Evolutionary conservation across 148 eudicot species (phyloP).

Genomic region (Camellia japonica): DNA sequence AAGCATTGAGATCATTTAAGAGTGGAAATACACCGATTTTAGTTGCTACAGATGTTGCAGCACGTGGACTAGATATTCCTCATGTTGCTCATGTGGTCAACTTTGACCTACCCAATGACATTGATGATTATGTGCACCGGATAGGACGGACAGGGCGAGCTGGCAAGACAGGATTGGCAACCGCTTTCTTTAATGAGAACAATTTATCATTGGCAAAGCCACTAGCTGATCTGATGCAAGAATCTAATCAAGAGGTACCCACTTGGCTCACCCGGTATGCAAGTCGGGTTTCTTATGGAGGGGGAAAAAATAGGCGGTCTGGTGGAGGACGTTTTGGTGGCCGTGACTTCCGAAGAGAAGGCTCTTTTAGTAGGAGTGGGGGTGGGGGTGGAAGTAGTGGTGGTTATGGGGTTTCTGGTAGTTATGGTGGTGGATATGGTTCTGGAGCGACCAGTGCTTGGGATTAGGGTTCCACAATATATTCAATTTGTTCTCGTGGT

Average conservation of each 20-base stretch:
- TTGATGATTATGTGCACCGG: slow-evolving; percentile 87
- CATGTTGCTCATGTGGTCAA: slow-evolving; percentile 85
- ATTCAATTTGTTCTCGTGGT: background rate
- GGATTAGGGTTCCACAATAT: slow-evolving; percentile 42
- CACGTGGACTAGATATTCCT: slow-evolving; percentile 88
- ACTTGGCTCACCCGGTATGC: slow-evolving; percentile 70
- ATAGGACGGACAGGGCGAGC: slow-evolving; percentile 93
- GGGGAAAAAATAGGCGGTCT: slow-evolving; percentile 45
- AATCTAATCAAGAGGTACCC: slow-evolving; percentile 84
- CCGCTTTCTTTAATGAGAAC: slow-evolving; percentile 82
- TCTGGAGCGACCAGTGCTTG: slow-evolving; percentile 67
- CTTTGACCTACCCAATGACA: slow-evolving; percentile 83
- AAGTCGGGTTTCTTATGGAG: slow-evolving; percentile 45
- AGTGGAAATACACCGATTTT: slow-evolving; percentile 77
- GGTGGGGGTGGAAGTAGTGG: slow-evolving; percentile 37
- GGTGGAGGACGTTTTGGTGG: slow-evolving; percentile 69
- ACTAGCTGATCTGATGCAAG: slow-evolving; percentile 70
- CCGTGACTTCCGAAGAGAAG: slow-evolving; percentile 65
- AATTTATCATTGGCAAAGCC: slow-evolving; percentile 62
- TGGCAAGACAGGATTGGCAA: slow-evolving; percentile 84
- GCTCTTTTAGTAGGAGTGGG: slow-evolving; percentile 34
- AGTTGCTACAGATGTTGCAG: slow-evolving; percentile 93
- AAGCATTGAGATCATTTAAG: slow-evolving; percentile 72
- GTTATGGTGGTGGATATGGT: slow-evolving; percentile 24
- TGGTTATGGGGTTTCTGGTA: slow-evolving; percentile 27